A percentile compares a stretch with the other conserved stretches of the same genome.
phyloP scores from a whole-genome alignment of 2,329 filamentous ascomycete genomes.

The Elsinoe fawcettii region DNA sequence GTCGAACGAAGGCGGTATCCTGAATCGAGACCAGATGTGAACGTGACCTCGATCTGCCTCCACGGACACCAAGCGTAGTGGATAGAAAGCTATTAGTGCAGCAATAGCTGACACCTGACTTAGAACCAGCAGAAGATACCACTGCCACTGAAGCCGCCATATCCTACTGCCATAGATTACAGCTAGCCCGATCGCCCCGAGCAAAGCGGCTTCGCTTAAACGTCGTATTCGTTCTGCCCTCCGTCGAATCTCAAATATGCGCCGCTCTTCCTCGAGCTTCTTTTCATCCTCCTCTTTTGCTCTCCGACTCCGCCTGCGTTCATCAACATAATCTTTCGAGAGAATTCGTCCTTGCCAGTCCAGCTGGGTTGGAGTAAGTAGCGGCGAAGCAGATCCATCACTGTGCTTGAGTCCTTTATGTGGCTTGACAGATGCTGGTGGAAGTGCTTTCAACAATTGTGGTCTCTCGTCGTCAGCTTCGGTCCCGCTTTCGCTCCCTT shows the following conservation, averaged over 20 bases:
- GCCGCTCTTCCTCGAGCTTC: constrained; percentile 44
- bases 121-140: constrained; percentile 36
- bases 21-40: constrained; percentile 31
- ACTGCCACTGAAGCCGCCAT: constrained; percentile 26
- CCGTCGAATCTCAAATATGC: constrained; percentile 72
- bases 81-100: constrained; percentile 31
- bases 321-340: constrained; percentile 32
- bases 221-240: constrained; percentile 79
- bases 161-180: constrained; percentile 35
- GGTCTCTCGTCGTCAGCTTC: constrained; percentile 88
- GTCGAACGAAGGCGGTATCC: constrained; percentile 72
- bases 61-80: constrained; percentile 29
- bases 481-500: constrained; percentile 74
- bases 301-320: constrained; percentile 22
- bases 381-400: constrained; percentile 32
- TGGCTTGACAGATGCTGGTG: constrained; percentile 63
- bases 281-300: constrained; percentile 34
- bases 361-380: constrained; percentile 41
- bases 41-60: constrained; percentile 13
- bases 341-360: constrained; percentile 39
- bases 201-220: constrained; percentile 46
- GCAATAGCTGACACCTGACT: constrained; percentile 31
- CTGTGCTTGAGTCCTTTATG: constrained; percentile 65
- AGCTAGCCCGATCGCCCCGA: constrained; percentile 45
- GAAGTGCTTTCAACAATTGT: constrained; percentile 68